A percentile compares a stretch with the other conserved stretches of the same genome.
phyloP scores from a whole-genome alignment of 345 rosid species.

The Linum usitatissimum region DNA sequence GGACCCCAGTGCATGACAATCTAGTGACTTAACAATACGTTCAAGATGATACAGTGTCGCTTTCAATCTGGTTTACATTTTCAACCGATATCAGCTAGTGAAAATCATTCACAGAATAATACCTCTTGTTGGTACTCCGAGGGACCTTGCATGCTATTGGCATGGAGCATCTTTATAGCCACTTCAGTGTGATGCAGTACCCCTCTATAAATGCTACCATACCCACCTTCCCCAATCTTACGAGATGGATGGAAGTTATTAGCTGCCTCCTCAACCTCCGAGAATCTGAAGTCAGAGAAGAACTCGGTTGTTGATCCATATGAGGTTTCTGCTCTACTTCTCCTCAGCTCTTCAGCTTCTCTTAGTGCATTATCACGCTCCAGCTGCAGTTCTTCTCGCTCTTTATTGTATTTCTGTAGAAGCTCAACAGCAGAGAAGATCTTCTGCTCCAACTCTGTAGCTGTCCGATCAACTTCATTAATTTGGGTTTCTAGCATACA shows the following conservation, averaged over 20 bases:
- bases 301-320: conserved; percentile 33
- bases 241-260: conserved; percentile 44
- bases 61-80: neutral
- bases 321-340: conserved; percentile 45
- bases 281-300: conserved; percentile 54
- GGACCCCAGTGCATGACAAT: neutral
- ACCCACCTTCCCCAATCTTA: conserved; percentile 92
- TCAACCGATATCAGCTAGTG: neutral
- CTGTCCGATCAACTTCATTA: conserved; percentile 39
- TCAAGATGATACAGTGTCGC: neutral
- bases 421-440: conserved; percentile 68
- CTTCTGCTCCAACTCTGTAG: conserved; percentile 61
- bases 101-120: conserved; percentile 10
- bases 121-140: conserved; percentile 92
- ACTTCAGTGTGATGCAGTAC: conserved; percentile 49
- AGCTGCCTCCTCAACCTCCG: conserved; percentile 71
- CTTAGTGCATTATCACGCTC: conserved; percentile 69
- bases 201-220: conserved; percentile 74
- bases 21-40: neutral
- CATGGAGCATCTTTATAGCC: conserved; percentile 59
- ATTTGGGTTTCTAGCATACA: conserved; percentile 40
- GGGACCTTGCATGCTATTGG: conserved; percentile 70
- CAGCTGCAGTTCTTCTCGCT: conserved; percentile 54
- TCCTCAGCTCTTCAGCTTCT: conserved; percentile 75
- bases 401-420: conserved; percentile 48